phyloP scores from a whole-genome alignment of 129 eudicot genomes.

The Arctium minus region DNA sequence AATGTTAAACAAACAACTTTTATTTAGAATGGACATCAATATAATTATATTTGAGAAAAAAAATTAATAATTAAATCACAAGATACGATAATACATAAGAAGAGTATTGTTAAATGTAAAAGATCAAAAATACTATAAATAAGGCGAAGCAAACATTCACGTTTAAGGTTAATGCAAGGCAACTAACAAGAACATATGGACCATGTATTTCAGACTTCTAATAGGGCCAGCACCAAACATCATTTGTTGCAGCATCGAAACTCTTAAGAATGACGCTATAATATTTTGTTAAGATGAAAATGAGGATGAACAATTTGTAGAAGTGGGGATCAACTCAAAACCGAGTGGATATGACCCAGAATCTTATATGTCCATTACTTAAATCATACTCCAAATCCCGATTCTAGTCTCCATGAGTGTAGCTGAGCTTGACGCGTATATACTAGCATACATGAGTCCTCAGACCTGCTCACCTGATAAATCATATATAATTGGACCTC shows the following conservation, averaged over 20 bases:
- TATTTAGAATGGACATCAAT: neutral
- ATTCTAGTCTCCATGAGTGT: no score
- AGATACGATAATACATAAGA: neutral
- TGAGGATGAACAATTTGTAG: neutral
- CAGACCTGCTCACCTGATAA: no score
- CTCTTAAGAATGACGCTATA: neutral
- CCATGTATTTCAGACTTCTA: neutral
- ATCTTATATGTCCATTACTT: neutral
- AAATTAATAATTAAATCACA: neutral
- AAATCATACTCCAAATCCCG: no score
- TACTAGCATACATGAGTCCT: no score
- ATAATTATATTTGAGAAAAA: neutral
- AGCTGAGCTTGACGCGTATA: no score
- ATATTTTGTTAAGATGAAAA: neutral
- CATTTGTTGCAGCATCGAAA: neutral
- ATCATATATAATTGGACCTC: no score
- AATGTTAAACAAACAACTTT: neutral
- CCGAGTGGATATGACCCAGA: neutral
- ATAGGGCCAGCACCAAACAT: constrained; percentile 5
- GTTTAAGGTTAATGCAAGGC: neutral
- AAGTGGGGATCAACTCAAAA: neutral
- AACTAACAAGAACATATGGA: neutral
- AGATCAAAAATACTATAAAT: neutral
- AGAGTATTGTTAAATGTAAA: neutral
- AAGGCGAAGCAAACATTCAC: neutral